Conservation (phyloP, 768 basidiomycete genomes). For the Heimioporus sp. region DNA sequence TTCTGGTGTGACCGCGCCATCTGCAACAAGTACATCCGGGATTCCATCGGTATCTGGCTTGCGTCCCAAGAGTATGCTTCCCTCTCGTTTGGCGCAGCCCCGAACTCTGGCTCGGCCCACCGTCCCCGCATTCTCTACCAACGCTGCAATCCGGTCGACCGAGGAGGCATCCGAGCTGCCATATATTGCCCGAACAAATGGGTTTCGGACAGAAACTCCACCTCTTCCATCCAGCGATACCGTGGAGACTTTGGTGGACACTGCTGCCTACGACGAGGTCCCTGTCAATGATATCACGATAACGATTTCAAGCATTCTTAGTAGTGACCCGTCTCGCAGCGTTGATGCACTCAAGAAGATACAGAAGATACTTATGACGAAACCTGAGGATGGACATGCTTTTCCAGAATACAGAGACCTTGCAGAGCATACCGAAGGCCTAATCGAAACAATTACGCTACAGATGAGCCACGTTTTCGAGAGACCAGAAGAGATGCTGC, state of each 20-base stretch:
- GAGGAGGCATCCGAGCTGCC: slow-evolving; percentile 33
- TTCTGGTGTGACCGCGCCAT: slow-evolving; percentile 9
- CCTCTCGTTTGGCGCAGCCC: slow-evolving; percentile 72
- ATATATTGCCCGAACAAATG: slow-evolving; percentile 20
- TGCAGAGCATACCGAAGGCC: slow-evolving; percentile 74
- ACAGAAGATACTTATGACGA: slow-evolving; percentile 78
- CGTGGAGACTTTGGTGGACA: slow-evolving; percentile 35
- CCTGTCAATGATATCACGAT: slow-evolving; percentile 64
- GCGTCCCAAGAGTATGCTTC: slow-evolving; percentile 67
- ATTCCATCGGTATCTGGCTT: slow-evolving; percentile 35
- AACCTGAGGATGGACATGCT: slow-evolving; percentile 69
- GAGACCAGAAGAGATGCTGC: slow-evolving; percentile 65
- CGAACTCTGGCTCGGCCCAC: slow-evolving; percentile 42
- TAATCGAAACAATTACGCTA: slow-evolving; percentile 87
- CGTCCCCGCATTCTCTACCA: slow-evolving; percentile 20
- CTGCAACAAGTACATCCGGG: slow-evolving; percentile 16
- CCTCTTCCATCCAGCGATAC: slow-evolving; percentile 21
- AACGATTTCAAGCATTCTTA: slow-evolving; percentile 85
- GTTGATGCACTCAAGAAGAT: slow-evolving; percentile 94
- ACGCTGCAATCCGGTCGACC: slow-evolving; percentile 14
- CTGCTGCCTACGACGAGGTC: slow-evolving; percentile 22
- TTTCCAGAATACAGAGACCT: slow-evolving; percentile 73
- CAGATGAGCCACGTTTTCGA: slow-evolving; percentile 94
- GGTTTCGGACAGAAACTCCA: slow-evolving; percentile 13
- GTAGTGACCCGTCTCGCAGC: slow-evolving; percentile 79